A percentile compares a stretch with the other conserved stretches of the same genome.
phyloP scores from a whole-genome alignment of 352 stramenopile genomes.

The Phytophthora brassicae region DNA sequence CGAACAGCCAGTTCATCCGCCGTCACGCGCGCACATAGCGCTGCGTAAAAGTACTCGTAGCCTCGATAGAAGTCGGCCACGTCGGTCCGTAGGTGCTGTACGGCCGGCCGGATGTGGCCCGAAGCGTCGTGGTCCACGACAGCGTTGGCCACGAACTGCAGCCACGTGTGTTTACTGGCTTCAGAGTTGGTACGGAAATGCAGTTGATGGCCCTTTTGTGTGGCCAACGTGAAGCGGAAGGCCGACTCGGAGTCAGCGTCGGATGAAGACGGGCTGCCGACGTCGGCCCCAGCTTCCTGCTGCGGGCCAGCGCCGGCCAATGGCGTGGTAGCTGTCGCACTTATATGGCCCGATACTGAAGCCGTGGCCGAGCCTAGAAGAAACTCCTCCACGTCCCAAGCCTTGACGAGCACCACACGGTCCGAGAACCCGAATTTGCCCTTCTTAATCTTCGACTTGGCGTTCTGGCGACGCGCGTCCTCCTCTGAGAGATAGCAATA shows the following conservation, averaged over 20 bases:
- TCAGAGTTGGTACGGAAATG: constrained; percentile 86
- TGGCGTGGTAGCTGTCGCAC: constrained; percentile 13
- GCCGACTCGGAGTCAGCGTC: constrained; percentile 30
- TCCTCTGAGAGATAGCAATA: constrained; percentile 88
- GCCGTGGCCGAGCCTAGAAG: background rate
- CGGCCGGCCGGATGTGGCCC: constrained; percentile 30
- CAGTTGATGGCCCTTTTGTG: constrained; percentile 81
- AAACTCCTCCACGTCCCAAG: constrained; percentile 78
- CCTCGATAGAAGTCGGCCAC: constrained; percentile 74
- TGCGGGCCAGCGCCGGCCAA: constrained; percentile 5
- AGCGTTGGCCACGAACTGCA: constrained; percentile 71
- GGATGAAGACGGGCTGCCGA: constrained; percentile 1
- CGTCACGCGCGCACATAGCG: constrained; percentile 57
- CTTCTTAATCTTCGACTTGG: constrained; percentile 90
- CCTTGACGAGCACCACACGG: constrained; percentile 71
- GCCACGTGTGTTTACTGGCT: constrained; percentile 79
- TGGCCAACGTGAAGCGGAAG: constrained; percentile 84
- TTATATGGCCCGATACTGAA: background rate
- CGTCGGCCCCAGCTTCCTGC: background rate
- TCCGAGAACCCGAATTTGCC: constrained; percentile 85
- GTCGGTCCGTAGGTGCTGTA: constrained; percentile 43
- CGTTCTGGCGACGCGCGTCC: constrained; percentile 68
- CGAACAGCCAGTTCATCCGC: constrained; percentile 31
- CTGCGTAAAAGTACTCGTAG: constrained; percentile 75
- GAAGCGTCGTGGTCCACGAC: constrained; percentile 53